Conservation (phyloP, 208 protist species). For the Wallacemonas sp. region DNA sequence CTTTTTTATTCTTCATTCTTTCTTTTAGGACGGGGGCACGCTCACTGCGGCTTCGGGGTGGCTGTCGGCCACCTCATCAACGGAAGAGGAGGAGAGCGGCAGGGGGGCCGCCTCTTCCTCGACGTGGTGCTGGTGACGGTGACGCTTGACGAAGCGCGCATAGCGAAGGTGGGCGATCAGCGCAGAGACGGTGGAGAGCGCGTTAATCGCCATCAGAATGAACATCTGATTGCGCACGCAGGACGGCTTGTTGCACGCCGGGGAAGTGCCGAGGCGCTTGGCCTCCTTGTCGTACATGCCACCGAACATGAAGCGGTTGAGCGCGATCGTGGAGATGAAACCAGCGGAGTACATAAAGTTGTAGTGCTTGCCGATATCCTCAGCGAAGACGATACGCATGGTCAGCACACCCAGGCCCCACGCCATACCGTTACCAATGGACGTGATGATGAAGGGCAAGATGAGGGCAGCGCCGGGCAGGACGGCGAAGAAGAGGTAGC, state of each 20-base stretch:
- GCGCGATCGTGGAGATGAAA: slow-evolving; percentile 62
- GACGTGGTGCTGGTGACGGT: slow-evolving; percentile 1
- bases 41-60: not conserved
- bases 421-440: slow-evolving; percentile 59
- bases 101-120: not conserved
- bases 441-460: slow-evolving; percentile 60
- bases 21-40: no score
- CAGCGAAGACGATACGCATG: slow-evolving; percentile 62
- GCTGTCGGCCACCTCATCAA: not conserved
- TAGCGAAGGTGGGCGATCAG: slow-evolving; percentile 58
- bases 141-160: slow-evolving; percentile 40
- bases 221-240: slow-evolving; percentile 72
- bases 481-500: slow-evolving; percentile 67
- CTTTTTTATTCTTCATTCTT: no score
- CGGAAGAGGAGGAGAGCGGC: not conserved
- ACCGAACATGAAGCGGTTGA: slow-evolving; percentile 88
- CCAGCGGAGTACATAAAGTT: slow-evolving; percentile 77
- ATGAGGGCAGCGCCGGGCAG: slow-evolving; percentile 49
- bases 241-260: slow-evolving; percentile 43
- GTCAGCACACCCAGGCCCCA: slow-evolving; percentile 60
- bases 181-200: slow-evolving; percentile 32
- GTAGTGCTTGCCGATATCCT: slow-evolving; percentile 85
- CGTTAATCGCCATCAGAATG: slow-evolving; percentile 74
- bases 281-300: slow-evolving; percentile 72
- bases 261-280: slow-evolving; percentile 21